Conservation (phyloP, 2,329 filamentous ascomycete genomes). For the Cladosporium sp. region DNA sequence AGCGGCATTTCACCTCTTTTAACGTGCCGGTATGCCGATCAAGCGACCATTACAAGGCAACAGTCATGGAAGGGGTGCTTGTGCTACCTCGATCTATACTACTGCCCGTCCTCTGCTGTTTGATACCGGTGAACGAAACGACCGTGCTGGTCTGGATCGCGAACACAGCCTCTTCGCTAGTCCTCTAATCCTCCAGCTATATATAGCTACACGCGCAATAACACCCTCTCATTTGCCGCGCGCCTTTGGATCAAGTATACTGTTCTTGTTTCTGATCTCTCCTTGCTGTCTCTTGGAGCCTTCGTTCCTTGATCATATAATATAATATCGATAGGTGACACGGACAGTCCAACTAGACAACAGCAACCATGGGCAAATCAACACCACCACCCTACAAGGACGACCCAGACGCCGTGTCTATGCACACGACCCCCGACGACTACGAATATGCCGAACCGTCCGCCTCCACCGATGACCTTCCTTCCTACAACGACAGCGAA, state of each 20-base stretch:
- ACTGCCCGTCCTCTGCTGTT: not conserved
- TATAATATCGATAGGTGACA: not conserved
- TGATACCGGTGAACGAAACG: not conserved
- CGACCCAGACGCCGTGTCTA: constrained; percentile 29
- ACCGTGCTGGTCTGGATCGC: not conserved
- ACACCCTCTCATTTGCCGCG: not conserved
- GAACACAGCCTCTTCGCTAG: constrained; percentile 4
- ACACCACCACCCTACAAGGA: constrained; percentile 23
- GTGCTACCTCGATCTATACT: not conserved
- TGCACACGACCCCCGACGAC: constrained; percentile 32
- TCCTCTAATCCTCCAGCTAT: not conserved
- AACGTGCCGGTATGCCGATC: not conserved
- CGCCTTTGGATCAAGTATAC: not conserved
- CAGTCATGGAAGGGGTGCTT: not conserved
- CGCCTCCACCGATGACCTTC: constrained; percentile 24
- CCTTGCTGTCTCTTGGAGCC: not conserved
- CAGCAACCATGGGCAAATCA: constrained; percentile 18
- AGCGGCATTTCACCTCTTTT: not conserved
- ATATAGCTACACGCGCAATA: not conserved
- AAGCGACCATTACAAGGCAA: not conserved
- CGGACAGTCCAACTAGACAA: not conserved
- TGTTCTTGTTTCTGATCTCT: not conserved
- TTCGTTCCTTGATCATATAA: not conserved
- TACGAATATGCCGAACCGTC: constrained; percentile 27
- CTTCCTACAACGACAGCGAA: constrained; percentile 33